These are phyloP conservation scores for Fraxinus dipetala DNA, from an alignment of 305 asterid genomes.

Conservation along the genomic window DNA sequence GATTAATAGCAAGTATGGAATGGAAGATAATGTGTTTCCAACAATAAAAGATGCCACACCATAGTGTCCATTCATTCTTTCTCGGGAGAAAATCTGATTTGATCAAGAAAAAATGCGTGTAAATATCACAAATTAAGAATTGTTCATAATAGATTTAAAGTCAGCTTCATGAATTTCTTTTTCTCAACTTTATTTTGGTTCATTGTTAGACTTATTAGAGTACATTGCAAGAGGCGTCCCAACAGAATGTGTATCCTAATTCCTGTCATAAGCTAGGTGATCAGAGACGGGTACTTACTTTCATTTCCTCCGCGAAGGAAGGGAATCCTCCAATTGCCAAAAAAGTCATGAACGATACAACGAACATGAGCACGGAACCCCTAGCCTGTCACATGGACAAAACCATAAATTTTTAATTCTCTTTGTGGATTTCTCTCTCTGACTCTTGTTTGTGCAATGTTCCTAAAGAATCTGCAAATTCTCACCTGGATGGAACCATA, in stretches of 20 bases:
- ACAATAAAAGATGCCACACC: slow-evolving; percentile 45
- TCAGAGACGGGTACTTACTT: slow-evolving; percentile 30
- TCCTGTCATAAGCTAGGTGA: background rate
- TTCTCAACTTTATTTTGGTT: background rate
- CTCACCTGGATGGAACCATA: slow-evolving; percentile 49
- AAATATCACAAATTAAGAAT: background rate
- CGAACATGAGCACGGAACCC: slow-evolving; percentile 57
- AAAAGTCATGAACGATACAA: slow-evolving; percentile 54
- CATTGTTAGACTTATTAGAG: background rate
- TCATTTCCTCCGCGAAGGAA: slow-evolving; percentile 72
- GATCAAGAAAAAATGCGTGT: background rate
- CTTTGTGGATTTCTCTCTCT: background rate
- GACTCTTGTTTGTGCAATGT: background rate
- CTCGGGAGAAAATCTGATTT: slow-evolving; percentile 42
- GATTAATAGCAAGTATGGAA: slow-evolving; percentile 36
- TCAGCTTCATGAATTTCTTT: background rate
- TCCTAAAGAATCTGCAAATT: background rate
- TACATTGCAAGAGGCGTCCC: too few relatives aligned
- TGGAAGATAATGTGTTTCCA: slow-evolving; percentile 48
- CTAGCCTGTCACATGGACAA: slow-evolving; percentile 40
- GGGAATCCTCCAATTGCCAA: slow-evolving; percentile 78
- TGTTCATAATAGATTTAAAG: background rate
- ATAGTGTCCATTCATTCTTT: slow-evolving; percentile 54
- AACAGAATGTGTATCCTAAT: too few relatives aligned
- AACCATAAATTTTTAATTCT: background rate